A percentile compares a stretch with the other conserved stretches of the same genome.
Conservation (phyloP, 2,329 filamentous ascomycete genomes). For the Kalmusia sp. region DNA sequence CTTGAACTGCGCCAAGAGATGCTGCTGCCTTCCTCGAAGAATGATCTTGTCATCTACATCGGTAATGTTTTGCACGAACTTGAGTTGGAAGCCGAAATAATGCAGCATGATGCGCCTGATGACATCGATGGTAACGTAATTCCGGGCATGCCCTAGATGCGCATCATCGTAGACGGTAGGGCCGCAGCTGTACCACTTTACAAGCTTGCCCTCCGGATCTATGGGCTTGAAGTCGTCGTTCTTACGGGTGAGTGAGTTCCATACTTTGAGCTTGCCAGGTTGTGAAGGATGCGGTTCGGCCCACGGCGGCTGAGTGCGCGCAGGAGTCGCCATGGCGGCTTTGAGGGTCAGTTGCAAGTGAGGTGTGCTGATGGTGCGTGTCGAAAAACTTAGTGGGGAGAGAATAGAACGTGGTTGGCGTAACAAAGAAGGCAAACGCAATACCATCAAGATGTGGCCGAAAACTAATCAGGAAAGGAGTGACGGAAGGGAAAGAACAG, state of each 20-base stretch:
- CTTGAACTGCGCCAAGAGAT: conserved; percentile 76
- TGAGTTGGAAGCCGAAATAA: conserved; percentile 83
- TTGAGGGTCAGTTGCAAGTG: conserved; percentile 17
- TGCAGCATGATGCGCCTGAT: conserved; percentile 62
- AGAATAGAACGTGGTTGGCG: conserved; percentile 31
- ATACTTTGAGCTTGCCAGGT: conserved; percentile 70
- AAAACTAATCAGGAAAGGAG: conserved; percentile 14
- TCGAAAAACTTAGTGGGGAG: conserved; percentile 28
- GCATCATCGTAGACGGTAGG: conserved; percentile 86
- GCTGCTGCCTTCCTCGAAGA: conserved; percentile 74
- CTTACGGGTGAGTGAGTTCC: conserved; percentile 78
- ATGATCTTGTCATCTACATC: conserved; percentile 67
- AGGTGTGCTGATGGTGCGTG: conserved; percentile 21
- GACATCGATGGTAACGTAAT: conserved; percentile 71
- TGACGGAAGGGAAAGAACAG: conserved; percentile 12
- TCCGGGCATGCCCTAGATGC: conserved; percentile 83
- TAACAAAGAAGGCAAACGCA: conserved; percentile 32
- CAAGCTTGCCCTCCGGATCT: conserved; percentile 69
- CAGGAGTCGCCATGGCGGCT: conserved; percentile 42
- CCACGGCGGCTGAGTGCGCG: conserved; percentile 49
- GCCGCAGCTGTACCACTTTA: conserved; percentile 89
- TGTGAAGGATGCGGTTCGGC: conserved; percentile 45
- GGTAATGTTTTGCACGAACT: conserved; percentile 93
- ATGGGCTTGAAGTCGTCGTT: conserved; percentile 79
- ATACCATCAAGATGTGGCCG: conserved; percentile 39